Evolutionary conservation across 257 asterid species (phyloP).

Genomic region (Lycium ferocissimum): DNA sequence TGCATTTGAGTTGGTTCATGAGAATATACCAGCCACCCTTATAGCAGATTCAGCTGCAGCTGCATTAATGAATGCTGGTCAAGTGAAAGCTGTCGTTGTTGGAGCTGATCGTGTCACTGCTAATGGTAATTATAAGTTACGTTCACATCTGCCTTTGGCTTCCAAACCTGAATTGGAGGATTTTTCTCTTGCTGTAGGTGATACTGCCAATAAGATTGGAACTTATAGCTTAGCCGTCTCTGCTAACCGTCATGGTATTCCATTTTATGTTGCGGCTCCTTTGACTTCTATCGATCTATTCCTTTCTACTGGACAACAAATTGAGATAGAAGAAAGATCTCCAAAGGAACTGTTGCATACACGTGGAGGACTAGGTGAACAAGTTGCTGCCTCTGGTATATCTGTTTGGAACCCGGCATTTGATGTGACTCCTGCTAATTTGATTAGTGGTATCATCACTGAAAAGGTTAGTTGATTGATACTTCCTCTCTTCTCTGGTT

Average conservation of each 20-base stretch:
- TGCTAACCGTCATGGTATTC: slow-evolving; percentile 78
- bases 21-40: slow-evolving; percentile 84
- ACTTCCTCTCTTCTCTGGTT: slow-evolving; percentile 33
- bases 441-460: slow-evolving; percentile 75
- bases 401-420: slow-evolving; percentile 97
- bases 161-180: background rate
- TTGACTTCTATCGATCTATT: slow-evolving; percentile 79
- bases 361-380: slow-evolving; percentile 91
- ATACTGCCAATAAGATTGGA: slow-evolving; percentile 95
- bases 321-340: slow-evolving; percentile 90
- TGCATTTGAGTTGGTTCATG: slow-evolving; percentile 91
- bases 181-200: slow-evolving; percentile 56
- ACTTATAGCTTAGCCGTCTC: slow-evolving; percentile 85
- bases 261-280: slow-evolving; percentile 92
- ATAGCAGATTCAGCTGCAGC: slow-evolving; percentile 98
- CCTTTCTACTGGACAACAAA: slow-evolving; percentile 73
- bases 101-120: slow-evolving; percentile 98
- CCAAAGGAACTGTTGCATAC: slow-evolving; percentile 73
- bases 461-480: slow-evolving; percentile 62
- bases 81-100: slow-evolving; percentile 81
- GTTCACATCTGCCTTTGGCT: background rate
- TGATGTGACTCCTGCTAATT: slow-evolving; percentile 83
- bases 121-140: slow-evolving; percentile 53
- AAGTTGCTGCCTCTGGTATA: slow-evolving; percentile 89
- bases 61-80: slow-evolving; percentile 80